Base-by-base conservation (phyloP, 805 yeast genomes). In the Kuraishia capsulata region DNA sequence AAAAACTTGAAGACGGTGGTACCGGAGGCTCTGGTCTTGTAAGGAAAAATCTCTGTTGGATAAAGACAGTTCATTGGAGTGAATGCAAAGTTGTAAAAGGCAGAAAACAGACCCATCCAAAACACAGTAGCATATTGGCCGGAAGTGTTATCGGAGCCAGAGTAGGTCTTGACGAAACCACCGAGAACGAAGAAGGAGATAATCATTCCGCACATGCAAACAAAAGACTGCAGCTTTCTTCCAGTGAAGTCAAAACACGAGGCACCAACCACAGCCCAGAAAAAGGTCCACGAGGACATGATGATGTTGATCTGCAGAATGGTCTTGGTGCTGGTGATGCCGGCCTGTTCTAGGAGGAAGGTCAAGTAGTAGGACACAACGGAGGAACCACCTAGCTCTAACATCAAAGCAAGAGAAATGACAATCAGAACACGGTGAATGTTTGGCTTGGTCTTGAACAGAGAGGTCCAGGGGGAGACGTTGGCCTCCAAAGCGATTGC, bases 311-410 rank as follows among this genome's bases (percentile, higher is more conserved):
- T 55, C 21, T 46, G 42, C 30, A 49, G 45, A 36, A 47, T 49
- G 20, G 42, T 49, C 40, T 46, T 45, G 13, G 51, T 45, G 5
- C 46, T 39, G 9, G 47, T 42, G 36, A 48, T 44, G 24, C 55
- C 57, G 8, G 55, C 54, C 20, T 49, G 44, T 2, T 43, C 46
- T 24, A 53, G 40, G 42, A 65, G 21, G 33, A 64, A 58, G 39
- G 63, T 66, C 4, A 51, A 33, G 50, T 66, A 68, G 8, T 48
- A 46, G 32, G 52, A 48, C 11, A 45, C 46, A 41, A 54, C 46
- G 40, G 48, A 49, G 20, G 50, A 42, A 16, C 57, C 57, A n/a
- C 53, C 48, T 20, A 51, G 40, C 40, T 50, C 51, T 17, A 54
- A 49, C 18, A 53, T 48, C 24, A 51, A 47, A 24, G 51, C 53